These are phyloP conservation scores for Elongisporangium prolatum DNA, from an alignment of 352 stramenopile species.

Conservation along the genomic window DNA sequence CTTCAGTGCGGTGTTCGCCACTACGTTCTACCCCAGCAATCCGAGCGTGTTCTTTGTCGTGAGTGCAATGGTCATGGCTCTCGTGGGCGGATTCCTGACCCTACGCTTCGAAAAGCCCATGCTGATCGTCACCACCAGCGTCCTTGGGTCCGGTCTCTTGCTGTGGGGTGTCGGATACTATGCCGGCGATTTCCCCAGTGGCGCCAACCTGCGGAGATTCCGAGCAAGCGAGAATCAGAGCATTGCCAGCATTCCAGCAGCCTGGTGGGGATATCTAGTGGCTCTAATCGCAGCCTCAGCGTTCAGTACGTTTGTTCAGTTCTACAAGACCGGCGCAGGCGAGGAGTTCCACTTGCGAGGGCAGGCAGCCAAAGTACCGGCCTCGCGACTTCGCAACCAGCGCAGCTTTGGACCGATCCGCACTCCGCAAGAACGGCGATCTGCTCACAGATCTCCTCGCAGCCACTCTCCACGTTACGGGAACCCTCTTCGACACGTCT, in stretches of 20 bases:
- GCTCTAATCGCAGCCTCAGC: conserved; percentile 42
- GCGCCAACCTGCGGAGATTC: conserved; percentile 38
- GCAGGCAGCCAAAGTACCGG: background rate
- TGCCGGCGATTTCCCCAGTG: conserved; percentile 49
- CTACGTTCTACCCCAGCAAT: conserved; percentile 51
- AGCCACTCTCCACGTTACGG: background rate
- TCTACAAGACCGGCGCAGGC: conserved; percentile 31
- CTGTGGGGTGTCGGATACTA: conserved; percentile 67
- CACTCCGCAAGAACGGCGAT: background rate
- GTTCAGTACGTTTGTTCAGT: conserved; percentile 44
- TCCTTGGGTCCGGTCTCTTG: conserved; percentile 33
- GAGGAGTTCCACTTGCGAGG: conserved; percentile 26
- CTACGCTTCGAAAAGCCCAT: conserved; percentile 57
- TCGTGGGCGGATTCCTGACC: conserved; percentile 34
- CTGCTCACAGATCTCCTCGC: background rate
- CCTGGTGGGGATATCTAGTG: conserved; percentile 61
- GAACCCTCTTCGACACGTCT: background rate
- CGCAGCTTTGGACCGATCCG: background rate
- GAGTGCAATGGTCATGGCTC: conserved; percentile 33
- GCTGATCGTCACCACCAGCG: conserved; percentile 39
- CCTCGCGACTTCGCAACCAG: background rate
- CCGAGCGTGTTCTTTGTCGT: conserved; percentile 50
- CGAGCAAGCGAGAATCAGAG: conserved; percentile 25
- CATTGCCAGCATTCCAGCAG: conserved; percentile 33
- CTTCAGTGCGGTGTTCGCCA: conserved; percentile 48